Evolutionary conservation across 2,329 filamentous ascomycete species (phyloP), one percentile per base, ranked within the genome.

Genomic region (Pseudogymnoascus sp.): DNA sequence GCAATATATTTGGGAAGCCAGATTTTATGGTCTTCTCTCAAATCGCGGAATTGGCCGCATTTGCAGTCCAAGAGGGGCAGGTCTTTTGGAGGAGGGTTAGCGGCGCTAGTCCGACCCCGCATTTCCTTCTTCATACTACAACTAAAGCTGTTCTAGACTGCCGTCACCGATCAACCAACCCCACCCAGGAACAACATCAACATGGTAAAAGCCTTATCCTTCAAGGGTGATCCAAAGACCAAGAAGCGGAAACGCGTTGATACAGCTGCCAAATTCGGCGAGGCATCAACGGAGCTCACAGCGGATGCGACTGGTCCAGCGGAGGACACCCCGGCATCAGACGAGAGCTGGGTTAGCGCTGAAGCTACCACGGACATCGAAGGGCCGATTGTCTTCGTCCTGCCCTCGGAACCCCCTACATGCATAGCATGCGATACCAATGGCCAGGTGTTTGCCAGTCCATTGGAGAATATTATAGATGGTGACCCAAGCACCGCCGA

Each of bases 181-280:
- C 48, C 15, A 55, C 48, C 10, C 48, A 21, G 48, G 29, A 55
- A 55, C 29, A 55, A 21, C 35, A 18, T 71, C 68, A 76, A 66
- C 65, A 94, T 94, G 89, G 87, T 96, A 69, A 97, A 96, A 74
- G 87, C 93, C 58, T 83, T 99, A 63, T 81, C 86, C 58, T 99
- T 99, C 82, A 99, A 99, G 78, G 94, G 94, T 80, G 94, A 99
- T 78, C 97, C 95, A 76, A 94, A 94, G 78, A 78, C 84, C 64
- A 96, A 94, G 76, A 97, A 97, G 80, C 84, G 91, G 74, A 97
- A 96, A 82, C 86, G 89, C 68, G 79, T 84, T 45, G 77, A 80
- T 64, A 75, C 78, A 29, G 73, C 74, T 29, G 72, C 74, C 36
- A 73, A 73, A 52, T 72, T 71, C 36, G 70, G 68, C 70, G 65